Evolutionary conservation across 805 yeast genomes (phyloP).

Genomic region (Torulaspora quercuum): DNA sequence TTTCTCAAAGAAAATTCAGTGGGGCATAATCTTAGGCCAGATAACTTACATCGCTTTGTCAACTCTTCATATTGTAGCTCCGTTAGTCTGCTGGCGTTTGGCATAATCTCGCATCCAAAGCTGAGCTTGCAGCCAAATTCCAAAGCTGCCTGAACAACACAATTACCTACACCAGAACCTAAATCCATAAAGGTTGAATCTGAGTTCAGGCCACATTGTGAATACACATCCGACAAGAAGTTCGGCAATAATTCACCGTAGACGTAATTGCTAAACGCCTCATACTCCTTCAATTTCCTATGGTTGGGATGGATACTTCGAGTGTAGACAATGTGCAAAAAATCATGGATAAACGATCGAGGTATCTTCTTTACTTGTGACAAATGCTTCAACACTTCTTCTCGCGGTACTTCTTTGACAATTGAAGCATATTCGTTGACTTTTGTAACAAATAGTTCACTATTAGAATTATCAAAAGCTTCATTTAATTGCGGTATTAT

Average conservation of each 20-base stretch:
- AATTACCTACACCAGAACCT: slow-evolving; percentile 94
- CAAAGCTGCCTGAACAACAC: slow-evolving; percentile 82
- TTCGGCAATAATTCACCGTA: slow-evolving; percentile 87
- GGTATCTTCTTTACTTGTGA: slow-evolving; percentile 36
- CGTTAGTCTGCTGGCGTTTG: slow-evolving; percentile 69
- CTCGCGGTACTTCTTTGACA: slow-evolving; percentile 37
- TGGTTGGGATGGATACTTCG: slow-evolving; percentile 77
- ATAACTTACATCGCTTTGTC: slow-evolving; percentile 51
- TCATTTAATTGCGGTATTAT: slow-evolving; percentile 24
- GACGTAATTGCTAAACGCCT: slow-evolving; percentile 85
- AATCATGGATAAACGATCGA: slow-evolving; percentile 52
- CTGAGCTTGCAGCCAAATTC: slow-evolving; percentile 73
- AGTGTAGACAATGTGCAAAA: slow-evolving; percentile 68
- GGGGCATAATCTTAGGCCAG: slow-evolving; percentile 60
- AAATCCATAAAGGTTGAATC: slow-evolving; percentile 71
- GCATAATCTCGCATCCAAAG: slow-evolving; percentile 90
- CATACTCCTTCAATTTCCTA: slow-evolving; percentile 59
- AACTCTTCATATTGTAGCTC: slow-evolving; percentile 58
- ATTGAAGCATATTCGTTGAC: slow-evolving; percentile 46
- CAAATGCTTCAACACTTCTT: slow-evolving; percentile 35
- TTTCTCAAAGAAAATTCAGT: slow-evolving; percentile 58
- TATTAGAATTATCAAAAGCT: slow-evolving; percentile 32
- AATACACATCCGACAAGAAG: slow-evolving; percentile 64
- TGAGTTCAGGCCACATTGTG: slow-evolving; percentile 52
- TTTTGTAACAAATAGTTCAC: slow-evolving; percentile 28